Evolutionary conservation across 345 rosid species (phyloP).

Genomic region (Linum tenue): DNA sequence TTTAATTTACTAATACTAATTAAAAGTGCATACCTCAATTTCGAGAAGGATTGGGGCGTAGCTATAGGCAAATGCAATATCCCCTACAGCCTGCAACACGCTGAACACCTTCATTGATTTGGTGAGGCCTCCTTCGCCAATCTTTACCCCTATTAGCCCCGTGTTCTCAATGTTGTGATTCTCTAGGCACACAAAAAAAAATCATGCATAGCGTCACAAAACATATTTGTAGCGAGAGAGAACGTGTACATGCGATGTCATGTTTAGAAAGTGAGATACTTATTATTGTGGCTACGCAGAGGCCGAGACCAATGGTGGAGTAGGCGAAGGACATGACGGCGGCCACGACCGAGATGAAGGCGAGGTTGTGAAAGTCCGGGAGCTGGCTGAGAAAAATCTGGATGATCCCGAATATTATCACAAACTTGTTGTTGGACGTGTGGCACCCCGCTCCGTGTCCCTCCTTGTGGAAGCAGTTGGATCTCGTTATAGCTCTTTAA

Average conservation of each 20-base stretch:
- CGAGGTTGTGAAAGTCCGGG: constrained; percentile 74
- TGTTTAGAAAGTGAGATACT: background rate
- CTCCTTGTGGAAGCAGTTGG: constrained; percentile 63
- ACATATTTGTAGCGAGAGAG: background rate
- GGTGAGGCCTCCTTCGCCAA: background rate
- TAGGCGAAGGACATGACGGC: constrained; percentile 87
- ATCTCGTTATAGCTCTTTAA: constrained; percentile 76
- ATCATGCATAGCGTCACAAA: too few relatives aligned
- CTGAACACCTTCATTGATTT: background rate
- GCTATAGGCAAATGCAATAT: constrained; percentile 2
- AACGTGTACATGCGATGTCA: background rate
- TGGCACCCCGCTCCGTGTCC: constrained; percentile 53
- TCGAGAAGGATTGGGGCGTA: background rate
- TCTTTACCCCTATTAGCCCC: background rate
- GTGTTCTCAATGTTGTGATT: background rate
- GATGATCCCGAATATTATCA: constrained; percentile 57
- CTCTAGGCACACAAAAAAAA: background rate
- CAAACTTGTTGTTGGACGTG: constrained; percentile 48
- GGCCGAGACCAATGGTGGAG: constrained; percentile 58
- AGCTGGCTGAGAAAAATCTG: constrained; percentile 75
- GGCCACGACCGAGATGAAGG: constrained; percentile 78
- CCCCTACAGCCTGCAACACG: background rate
- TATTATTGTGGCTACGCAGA: background rate
- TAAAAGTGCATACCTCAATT: background rate
- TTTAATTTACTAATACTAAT: too few relatives aligned